These are phyloP conservation scores for Bathelium albidoporum DNA, from an alignment of 495 filamentous ascomycete genomes.

Conservation along the genomic window DNA sequence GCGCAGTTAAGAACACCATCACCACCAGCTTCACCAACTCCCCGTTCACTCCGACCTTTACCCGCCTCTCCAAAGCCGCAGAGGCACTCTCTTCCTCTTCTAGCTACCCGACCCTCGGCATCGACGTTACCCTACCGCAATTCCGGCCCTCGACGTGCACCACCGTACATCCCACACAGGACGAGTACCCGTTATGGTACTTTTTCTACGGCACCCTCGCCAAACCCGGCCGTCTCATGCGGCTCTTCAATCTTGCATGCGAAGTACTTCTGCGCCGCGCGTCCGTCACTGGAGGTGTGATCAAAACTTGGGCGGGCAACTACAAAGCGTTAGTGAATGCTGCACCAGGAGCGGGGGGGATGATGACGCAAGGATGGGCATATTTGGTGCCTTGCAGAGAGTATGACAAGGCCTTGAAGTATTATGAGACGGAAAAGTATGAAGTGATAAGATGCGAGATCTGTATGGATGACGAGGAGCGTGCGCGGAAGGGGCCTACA, in stretches of 20 bases:
- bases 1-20: too few species aligned
- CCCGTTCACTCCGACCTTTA: constrained; percentile 15
- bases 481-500: too few species aligned
- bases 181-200: constrained; percentile 36
- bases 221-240: constrained; percentile 17
- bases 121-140: constrained; percentile 35
- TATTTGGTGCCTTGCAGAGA: constrained; percentile 28
- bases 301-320: constrained; percentile 32
- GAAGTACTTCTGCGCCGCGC: constrained; percentile 18
- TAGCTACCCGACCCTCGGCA: constrained; percentile 33
- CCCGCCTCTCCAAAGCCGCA: constrained; percentile 25
- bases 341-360: too few species aligned
- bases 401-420: constrained; percentile 31
- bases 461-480: too few species aligned
- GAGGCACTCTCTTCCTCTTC: constrained; percentile 30
- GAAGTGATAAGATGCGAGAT: constrained; percentile 34
- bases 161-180: constrained; percentile 16
- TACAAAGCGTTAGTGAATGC: constrained; percentile 36
- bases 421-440: constrained; percentile 35
- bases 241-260: constrained; percentile 18
- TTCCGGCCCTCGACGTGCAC: constrained; percentile 8
- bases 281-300: constrained; percentile 20
- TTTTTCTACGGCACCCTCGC: constrained; percentile 32
- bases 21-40: too few species aligned
- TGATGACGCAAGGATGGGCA: constrained; percentile 26